These are phyloP conservation scores for Penicillium bovifimosum DNA, from an alignment of 495 filamentous ascomycete genomes.

Conservation along the genomic window DNA sequence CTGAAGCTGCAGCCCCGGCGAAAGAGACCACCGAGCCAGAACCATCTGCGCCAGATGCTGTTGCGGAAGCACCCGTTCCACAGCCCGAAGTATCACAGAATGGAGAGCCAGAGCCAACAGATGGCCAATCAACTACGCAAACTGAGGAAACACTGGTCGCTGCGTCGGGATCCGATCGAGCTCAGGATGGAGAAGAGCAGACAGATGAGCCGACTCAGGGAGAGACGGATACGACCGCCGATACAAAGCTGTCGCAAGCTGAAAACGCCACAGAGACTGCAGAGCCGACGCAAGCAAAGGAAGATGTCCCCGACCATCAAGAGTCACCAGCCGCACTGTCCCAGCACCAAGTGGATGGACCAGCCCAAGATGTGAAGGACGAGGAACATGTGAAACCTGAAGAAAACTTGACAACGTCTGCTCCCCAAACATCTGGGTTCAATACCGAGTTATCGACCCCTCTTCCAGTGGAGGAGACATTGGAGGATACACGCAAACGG, in stretches of 20 bases:
- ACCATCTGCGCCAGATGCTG: slow-evolving; percentile 7
- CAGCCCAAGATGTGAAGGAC: neutral
- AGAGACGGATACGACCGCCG: slow-evolving; percentile 10
- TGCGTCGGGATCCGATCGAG: neutral
- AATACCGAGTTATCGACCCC: slow-evolving; percentile 33
- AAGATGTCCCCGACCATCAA: neutral
- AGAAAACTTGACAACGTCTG: slow-evolving; percentile 14
- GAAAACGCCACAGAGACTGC: slow-evolving; percentile 11
- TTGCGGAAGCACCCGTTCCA: slow-evolving; percentile 9
- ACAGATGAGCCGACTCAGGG: neutral
- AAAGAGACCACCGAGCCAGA: slow-evolving; percentile 11
- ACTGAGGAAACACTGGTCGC: slow-evolving; percentile 1
- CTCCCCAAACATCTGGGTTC: slow-evolving; percentile 18
- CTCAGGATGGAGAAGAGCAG: slow-evolving; percentile 3
- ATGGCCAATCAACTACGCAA: slow-evolving; percentile 7
- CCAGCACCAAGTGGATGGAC: neutral
- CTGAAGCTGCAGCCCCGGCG: slow-evolving; percentile 1
- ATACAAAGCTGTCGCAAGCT: slow-evolving; percentile 22
- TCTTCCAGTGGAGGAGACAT: slow-evolving; percentile 28
- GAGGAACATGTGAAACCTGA: slow-evolving; percentile 8
- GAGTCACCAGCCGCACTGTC: too few species aligned
- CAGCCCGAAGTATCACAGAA: slow-evolving; percentile 11
- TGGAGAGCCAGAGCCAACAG: slow-evolving; percentile 9
- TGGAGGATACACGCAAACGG: slow-evolving; percentile 62
- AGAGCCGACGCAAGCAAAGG: neutral